phyloP scores from a whole-genome alignment of 2,329 filamentous ascomycete species.

The Penicillium sp. region DNA sequence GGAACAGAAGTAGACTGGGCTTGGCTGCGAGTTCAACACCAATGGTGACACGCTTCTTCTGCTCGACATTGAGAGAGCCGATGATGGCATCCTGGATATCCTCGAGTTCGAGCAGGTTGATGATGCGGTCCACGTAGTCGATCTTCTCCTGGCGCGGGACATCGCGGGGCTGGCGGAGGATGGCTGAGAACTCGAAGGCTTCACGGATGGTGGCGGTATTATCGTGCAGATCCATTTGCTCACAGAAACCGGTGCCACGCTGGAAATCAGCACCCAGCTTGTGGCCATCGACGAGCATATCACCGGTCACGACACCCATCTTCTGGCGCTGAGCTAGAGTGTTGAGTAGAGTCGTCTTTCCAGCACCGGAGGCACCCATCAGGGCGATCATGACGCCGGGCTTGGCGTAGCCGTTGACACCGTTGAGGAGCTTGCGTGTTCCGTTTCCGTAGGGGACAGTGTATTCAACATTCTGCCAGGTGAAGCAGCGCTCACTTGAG shows the following conservation, averaged over 20 bases:
- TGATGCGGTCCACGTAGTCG: conserved; percentile 65
- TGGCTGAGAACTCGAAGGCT: conserved; percentile 67
- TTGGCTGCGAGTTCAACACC: conserved; percentile 72
- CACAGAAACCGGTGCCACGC: conserved; percentile 68
- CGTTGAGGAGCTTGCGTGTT: conserved; percentile 63
- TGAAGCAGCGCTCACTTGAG: conserved; percentile 65
- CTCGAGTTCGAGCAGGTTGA: conserved; percentile 63
- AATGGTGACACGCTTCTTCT: conserved; percentile 71
- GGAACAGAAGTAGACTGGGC: conserved; percentile 65
- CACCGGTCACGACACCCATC: conserved; percentile 63
- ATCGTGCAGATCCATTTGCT: conserved; percentile 72
- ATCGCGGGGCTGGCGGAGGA: conserved; percentile 60
- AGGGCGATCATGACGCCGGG: conserved; percentile 77
- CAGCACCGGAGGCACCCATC: conserved; percentile 78
- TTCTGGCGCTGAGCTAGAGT: conserved; percentile 72
- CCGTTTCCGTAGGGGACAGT: conserved; percentile 68
- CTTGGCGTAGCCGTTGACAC: conserved; percentile 74
- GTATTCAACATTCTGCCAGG: conserved; percentile 70
- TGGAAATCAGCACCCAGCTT: conserved; percentile 64
- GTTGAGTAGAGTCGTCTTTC: conserved; percentile 81
- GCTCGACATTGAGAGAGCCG: conserved; percentile 64
- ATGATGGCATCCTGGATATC: conserved; percentile 69
- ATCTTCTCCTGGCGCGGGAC: conserved; percentile 61
- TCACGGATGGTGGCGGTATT: conserved; percentile 66
- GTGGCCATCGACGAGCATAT: conserved; percentile 70